A percentile compares a stretch with the other conserved stretches of the same genome.
phyloP scores from a whole-genome alignment of 1,139 yeast genomes.

The Kodamaea derodonti region DNA sequence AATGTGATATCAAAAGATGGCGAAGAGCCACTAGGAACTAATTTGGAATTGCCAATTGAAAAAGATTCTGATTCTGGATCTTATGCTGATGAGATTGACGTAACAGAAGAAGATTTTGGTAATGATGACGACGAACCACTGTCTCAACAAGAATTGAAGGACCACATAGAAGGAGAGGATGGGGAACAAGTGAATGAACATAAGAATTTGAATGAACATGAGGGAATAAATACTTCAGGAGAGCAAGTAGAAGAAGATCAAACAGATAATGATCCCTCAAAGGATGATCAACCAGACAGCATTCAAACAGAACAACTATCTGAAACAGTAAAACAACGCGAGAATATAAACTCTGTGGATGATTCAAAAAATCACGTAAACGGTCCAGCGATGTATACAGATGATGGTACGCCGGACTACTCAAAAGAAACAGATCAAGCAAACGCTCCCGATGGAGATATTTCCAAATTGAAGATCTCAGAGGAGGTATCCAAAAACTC shows the following conservation, averaged over 20 bases:
- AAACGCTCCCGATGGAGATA: too few species aligned
- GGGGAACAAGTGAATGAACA: conserved; percentile 7
- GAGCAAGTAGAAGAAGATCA: conserved; percentile 1
- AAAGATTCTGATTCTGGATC: conserved; percentile 9
- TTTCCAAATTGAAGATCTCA: too few species aligned
- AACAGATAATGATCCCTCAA: background rate
- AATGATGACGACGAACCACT: too few species aligned
- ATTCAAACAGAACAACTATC: background rate
- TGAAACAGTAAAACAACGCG: background rate
- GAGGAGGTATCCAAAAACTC: too few species aligned
- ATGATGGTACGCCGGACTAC: too few species aligned
- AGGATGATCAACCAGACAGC: background rate
- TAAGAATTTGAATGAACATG: conserved; percentile 21
- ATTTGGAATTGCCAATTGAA: conserved; percentile 1
- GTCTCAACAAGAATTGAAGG: background rate
- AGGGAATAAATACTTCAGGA: conserved; percentile 20
- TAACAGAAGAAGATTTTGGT: too few species aligned
- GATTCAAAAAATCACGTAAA: too few species aligned
- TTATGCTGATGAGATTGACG: conserved; percentile 14
- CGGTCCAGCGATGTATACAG: too few species aligned
- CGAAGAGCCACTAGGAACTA: background rate
- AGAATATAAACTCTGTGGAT: too few species aligned
- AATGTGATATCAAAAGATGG: too few species aligned
- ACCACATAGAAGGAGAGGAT: background rate
- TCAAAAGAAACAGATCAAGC: too few species aligned